Percentiles rank a stretch among this genome's conserved stretches.
phyloP scores from a whole-genome alignment of 352 stramenopile genomes.

The Phytophthora cactorum region DNA sequence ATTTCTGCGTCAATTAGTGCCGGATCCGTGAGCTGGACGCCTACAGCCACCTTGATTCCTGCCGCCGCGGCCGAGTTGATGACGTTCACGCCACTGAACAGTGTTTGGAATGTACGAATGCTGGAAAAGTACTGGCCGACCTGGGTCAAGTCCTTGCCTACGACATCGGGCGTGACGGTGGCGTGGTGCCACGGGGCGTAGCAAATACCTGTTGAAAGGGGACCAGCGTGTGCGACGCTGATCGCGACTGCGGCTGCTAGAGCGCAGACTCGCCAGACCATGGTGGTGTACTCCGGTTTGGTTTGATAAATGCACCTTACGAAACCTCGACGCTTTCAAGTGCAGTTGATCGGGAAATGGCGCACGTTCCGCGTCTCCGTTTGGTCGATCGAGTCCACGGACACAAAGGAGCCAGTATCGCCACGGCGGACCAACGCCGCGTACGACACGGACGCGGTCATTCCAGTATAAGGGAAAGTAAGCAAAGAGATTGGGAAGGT shows the following conservation, averaged over 20 bases:
- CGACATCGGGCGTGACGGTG: constrained; percentile 39
- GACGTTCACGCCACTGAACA: constrained; percentile 66
- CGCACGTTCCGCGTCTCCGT: constrained; percentile 20
- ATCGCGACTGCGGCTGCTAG: constrained; percentile 22
- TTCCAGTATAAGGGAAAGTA: constrained; percentile 23
- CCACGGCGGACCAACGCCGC: constrained; percentile 18
- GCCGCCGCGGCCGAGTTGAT: constrained; percentile 52
- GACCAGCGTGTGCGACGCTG: constrained; percentile 16
- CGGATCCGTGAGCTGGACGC: constrained; percentile 67
- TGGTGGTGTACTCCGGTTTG: constrained; percentile 12
- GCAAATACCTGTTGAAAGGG: constrained; percentile 35
- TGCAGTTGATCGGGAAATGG: constrained; percentile 26
- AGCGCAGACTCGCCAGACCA: constrained; percentile 30
- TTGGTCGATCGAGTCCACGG: constrained; percentile 16
- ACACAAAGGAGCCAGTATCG: constrained; percentile 26
- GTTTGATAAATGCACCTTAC: constrained; percentile 9
- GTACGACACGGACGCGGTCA: constrained; percentile 9
- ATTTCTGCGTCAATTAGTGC: constrained; percentile 57
- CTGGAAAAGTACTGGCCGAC: constrained; percentile 57
- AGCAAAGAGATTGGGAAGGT: constrained; percentile 10
- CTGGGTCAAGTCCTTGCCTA: constrained; percentile 50
- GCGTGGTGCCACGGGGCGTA: constrained; percentile 49
- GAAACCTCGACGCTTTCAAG: constrained; percentile 4
- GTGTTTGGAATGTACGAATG: constrained; percentile 75
- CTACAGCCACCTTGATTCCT: constrained; percentile 69